Percentiles rank a stretch among this genome's conserved stretches.
Conservation (phyloP, 768 basidiomycete species). For the Pholiota molesta region DNA sequence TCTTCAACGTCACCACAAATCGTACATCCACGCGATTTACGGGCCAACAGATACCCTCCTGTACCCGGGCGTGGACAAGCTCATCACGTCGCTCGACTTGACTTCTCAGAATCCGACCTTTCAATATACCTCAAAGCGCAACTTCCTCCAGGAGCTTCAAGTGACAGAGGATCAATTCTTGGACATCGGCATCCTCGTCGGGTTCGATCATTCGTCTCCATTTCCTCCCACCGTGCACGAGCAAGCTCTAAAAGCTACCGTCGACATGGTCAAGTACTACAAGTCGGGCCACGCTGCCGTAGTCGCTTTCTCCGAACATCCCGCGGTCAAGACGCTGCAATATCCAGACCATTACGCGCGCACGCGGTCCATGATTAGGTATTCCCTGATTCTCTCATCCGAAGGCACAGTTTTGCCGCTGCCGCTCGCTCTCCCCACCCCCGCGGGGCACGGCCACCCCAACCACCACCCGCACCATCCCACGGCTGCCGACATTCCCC, state of each 20-base stretch:
- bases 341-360: slow-evolving; percentile 90
- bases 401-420: slow-evolving; percentile 84
- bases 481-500: slow-evolving; percentile 86
- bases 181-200: slow-evolving; percentile 90
- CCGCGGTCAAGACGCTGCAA: slow-evolving; percentile 74
- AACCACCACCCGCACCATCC: slow-evolving; percentile 67
- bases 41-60: slow-evolving; percentile 89
- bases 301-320: slow-evolving; percentile 76
- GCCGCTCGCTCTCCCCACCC: slow-evolving; percentile 64
- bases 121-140: slow-evolving; percentile 81
- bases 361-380: slow-evolving; percentile 90
- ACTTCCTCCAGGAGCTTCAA: slow-evolving; percentile 57
- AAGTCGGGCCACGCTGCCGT: slow-evolving; percentile 87
- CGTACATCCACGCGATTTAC: slow-evolving; percentile 93
- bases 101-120: slow-evolving; percentile 68
- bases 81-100: slow-evolving; percentile 90
- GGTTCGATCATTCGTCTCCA: slow-evolving; percentile 77
- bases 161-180: slow-evolving; percentile 91
- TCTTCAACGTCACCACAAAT: slow-evolving; percentile 89
- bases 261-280: slow-evolving; percentile 93
- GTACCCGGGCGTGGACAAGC: slow-evolving; percentile 84
- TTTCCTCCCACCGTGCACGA: slow-evolving; percentile 86
- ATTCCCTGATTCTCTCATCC: slow-evolving; percentile 85
- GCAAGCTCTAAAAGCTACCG: slow-evolving; percentile 79
- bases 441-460: slow-evolving; percentile 50